These are phyloP conservation scores for Lomentospora prolificans DNA, from an alignment of 2,329 filamentous ascomycete genomes.

Conservation along the genomic window DNA sequence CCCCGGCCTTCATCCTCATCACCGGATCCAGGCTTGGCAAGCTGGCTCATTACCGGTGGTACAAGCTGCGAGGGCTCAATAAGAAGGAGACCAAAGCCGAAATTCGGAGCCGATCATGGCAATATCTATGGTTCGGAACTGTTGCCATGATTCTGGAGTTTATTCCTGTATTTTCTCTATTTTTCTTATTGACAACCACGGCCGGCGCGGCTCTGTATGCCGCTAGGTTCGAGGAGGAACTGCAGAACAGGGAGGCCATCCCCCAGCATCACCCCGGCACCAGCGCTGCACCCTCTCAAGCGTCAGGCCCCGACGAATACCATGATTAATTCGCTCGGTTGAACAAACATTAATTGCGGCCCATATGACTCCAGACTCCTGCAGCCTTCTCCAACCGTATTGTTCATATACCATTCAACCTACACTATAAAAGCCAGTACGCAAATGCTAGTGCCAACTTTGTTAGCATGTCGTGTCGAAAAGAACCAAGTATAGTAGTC, in stretches of 20 bases:
- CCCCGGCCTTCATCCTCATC: slow-evolving; percentile 75
- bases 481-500: too few species aligned
- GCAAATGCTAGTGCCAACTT: too few species aligned
- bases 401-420: too few species aligned
- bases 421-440: too few species aligned
- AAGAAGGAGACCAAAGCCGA: slow-evolving; percentile 66
- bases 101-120: slow-evolving; percentile 58
- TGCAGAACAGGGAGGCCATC: slow-evolving; percentile 15
- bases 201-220: slow-evolving; percentile 82
- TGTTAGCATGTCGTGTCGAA: too few species aligned
- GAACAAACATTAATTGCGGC: too few species aligned
- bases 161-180: slow-evolving; percentile 84
- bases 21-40: slow-evolving; percentile 83
- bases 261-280: neutral
- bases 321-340: neutral
- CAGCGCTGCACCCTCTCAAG: neutral
- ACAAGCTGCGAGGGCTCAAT: slow-evolving; percentile 64
- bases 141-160: slow-evolving; percentile 76
- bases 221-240: slow-evolving; percentile 60
- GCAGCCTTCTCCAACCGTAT: too few species aligned
- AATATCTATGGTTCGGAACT: slow-evolving; percentile 90
- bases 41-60: slow-evolving; percentile 85
- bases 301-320: neutral
- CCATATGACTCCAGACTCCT: too few species aligned
- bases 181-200: slow-evolving; percentile 83